These are phyloP conservation scores for Hibiscus syriacus DNA, from an alignment of 345 rosid species.

Conservation along the genomic window DNA sequence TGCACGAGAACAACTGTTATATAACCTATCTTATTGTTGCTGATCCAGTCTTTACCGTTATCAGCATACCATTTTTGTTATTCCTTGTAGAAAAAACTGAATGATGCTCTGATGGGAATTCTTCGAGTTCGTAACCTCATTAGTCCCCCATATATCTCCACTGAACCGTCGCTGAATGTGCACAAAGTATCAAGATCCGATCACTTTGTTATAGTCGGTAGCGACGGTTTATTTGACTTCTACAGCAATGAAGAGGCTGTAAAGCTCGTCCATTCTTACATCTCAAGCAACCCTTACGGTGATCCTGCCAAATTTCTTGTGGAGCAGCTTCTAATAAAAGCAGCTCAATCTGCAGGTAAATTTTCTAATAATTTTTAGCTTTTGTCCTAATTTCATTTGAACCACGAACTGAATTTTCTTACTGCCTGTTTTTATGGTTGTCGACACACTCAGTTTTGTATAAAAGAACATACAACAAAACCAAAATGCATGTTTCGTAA, in stretches of 20 bases:
- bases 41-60: not conserved
- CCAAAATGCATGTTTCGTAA: not conserved
- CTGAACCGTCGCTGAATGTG: constrained; percentile 65
- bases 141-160: constrained; percentile 86
- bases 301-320: constrained; percentile 90
- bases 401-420: not conserved
- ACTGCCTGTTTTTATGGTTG: not conserved
- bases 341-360: constrained; percentile 83
- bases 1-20: not conserved
- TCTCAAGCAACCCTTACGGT: constrained; percentile 50
- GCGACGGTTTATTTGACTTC: constrained; percentile 93
- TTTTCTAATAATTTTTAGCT: constrained; percentile 1
- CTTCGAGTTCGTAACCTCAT: constrained; percentile 75
- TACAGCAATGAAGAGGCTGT: constrained; percentile 76
- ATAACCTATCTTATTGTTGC: not conserved
- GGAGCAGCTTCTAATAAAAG: constrained; percentile 71
- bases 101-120: constrained; percentile 90
- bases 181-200: constrained; percentile 62
- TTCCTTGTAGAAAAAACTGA: constrained; percentile 55
- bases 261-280: constrained; percentile 47
- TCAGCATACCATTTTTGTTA: not conserved
- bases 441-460: not conserved
- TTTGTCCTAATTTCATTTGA: no score
- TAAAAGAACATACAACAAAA: not conserved
- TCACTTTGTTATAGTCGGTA: constrained; percentile 83